These are phyloP conservation scores for Trifolium subterraneum DNA, from an alignment of 306 rosid genomes.

Conservation along the genomic window DNA sequence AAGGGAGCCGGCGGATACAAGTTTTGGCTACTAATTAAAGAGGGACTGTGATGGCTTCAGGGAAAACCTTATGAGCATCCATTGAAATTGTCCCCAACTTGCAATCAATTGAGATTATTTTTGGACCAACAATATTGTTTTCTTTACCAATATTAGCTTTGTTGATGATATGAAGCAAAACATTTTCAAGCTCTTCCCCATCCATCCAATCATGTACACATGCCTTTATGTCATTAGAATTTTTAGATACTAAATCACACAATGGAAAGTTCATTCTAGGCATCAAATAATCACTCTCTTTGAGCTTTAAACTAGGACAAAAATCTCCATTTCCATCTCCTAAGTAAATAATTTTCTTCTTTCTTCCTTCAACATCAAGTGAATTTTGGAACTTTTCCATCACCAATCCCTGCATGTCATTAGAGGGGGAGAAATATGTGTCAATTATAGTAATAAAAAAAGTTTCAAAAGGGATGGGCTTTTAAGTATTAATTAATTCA, in stretches of 20 bases:
- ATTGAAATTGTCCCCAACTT: constrained; percentile 40
- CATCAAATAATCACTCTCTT: constrained; percentile 58
- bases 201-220: constrained; percentile 60
- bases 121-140: constrained; percentile 1
- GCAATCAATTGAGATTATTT: constrained; percentile 42
- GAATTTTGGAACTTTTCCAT: constrained; percentile 58
- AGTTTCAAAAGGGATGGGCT: neutral
- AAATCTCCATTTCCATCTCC: constrained; percentile 77
- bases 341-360: constrained; percentile 54
- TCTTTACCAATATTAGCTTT: constrained; percentile 34
- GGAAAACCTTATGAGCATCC: constrained; percentile 38
- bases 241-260: constrained; percentile 53
- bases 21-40: constrained; percentile 19
- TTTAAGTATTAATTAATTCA: neutral
- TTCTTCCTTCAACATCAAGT: constrained; percentile 44
- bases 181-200: constrained; percentile 52
- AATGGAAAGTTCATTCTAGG: constrained; percentile 62
- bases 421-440: neutral
- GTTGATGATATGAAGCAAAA: constrained; percentile 46
- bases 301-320: constrained; percentile 71
- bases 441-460: neutral
- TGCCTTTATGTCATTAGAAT: constrained; percentile 53
- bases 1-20: neutral
- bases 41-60: constrained; percentile 42
- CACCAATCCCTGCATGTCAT: constrained; percentile 52